phyloP scores from a whole-genome alignment of 108 stramenopile species.

The Thalassiosira profunda region DNA sequence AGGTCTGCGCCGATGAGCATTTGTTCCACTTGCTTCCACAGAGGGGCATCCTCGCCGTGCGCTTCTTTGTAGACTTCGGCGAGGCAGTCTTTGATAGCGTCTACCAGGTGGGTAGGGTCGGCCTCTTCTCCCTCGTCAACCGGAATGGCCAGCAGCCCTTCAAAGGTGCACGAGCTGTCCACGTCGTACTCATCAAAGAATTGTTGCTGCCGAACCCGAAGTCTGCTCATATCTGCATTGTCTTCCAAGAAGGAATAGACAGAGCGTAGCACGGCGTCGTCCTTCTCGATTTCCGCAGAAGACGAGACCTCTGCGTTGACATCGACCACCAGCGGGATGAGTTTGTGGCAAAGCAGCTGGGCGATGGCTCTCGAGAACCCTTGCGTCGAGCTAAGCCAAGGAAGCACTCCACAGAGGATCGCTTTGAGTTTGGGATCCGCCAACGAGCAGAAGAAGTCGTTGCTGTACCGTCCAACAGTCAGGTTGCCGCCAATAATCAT shows the following conservation, averaged over 20 bases:
- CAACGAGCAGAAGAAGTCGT: conserved; percentile 55
- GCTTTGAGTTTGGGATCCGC: conserved; percentile 48
- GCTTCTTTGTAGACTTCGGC: conserved; percentile 74
- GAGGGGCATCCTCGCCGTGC: conserved; percentile 69
- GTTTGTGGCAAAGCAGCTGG: conserved; percentile 70
- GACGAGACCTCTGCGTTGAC: conserved; percentile 8
- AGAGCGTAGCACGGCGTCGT: conserved; percentile 40
- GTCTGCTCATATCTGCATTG: conserved; percentile 81
- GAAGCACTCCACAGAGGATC: conserved; percentile 70
- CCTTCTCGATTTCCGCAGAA: conserved; percentile 3
- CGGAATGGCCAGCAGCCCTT: conserved; percentile 70
- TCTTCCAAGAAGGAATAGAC: conserved; percentile 75
- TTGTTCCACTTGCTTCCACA: conserved; percentile 80
- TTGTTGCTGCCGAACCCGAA: conserved; percentile 70
- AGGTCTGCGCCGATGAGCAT: conserved; percentile 27
- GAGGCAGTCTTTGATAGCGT: conserved; percentile 73
- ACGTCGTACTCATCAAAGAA: conserved; percentile 81
- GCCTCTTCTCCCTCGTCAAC: conserved; percentile 89
- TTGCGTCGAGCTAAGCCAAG: conserved; percentile 91
- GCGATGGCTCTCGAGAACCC: conserved; percentile 88
- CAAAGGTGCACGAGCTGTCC: conserved; percentile 66
- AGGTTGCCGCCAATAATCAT: conserved; percentile 87
- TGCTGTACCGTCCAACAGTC: conserved; percentile 67
- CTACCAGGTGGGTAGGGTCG: conserved; percentile 69
- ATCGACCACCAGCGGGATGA: conserved; percentile 75